Conservation (phyloP, 2,329 filamentous ascomycete genomes). For the Claviceps monticola region DNA sequence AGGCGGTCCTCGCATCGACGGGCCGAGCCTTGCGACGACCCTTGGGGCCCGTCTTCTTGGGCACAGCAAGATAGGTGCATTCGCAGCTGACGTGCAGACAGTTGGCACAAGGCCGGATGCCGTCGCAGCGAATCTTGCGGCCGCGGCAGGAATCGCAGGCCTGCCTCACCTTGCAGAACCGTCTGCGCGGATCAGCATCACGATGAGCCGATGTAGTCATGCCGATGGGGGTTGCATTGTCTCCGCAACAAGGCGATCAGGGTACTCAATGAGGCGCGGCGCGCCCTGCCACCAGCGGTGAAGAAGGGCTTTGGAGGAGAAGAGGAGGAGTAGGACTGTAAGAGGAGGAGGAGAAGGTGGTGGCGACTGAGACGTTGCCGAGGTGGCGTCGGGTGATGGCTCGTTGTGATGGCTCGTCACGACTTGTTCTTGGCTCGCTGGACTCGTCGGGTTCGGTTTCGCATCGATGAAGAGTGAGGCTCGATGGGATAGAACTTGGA, state of each 20-base stretch:
- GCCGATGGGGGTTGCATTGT: conserved; percentile 1
- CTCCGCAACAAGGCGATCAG: neutral
- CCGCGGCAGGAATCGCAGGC: conserved; percentile 19
- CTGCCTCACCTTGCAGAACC: conserved; percentile 12
- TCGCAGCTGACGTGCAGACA: conserved; percentile 8
- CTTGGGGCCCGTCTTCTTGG: conserved; percentile 18
- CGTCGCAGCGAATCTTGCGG: conserved; percentile 18
- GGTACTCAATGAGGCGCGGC: neutral
- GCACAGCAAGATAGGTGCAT: conserved; percentile 18
- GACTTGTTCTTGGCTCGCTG: too few species aligned
- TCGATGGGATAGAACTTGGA: neutral
- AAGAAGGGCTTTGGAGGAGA: neutral
- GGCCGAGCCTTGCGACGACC: conserved; percentile 7
- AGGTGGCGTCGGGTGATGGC: neutral
- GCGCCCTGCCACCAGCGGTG: too few species aligned
- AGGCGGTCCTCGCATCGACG: neutral
- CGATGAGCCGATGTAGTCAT: conserved; percentile 1
- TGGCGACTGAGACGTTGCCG: neutral
- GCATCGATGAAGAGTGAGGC: neutral
- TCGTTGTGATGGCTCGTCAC: too few species aligned
- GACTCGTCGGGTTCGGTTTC: neutral
- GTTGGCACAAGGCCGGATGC: conserved; percentile 14
- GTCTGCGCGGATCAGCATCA: conserved; percentile 1
- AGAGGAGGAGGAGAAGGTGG: neutral
- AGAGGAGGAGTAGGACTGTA: too few species aligned